Conservation (phyloP, 495 filamentous ascomycete species). For the Aspergillus coremiiformis region DNA sequence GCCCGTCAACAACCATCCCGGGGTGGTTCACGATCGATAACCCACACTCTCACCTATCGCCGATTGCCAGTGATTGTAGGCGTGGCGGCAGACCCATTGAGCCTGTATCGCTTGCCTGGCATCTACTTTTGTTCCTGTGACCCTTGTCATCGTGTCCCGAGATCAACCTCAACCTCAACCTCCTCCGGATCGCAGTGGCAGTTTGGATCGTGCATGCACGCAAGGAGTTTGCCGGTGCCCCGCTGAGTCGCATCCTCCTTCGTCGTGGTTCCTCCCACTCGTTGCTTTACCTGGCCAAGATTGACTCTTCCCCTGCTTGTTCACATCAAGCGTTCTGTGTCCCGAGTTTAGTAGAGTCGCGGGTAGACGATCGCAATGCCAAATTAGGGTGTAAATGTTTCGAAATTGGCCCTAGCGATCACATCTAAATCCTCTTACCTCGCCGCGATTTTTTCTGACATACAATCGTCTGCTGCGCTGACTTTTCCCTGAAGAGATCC, state of each 20-base stretch:
- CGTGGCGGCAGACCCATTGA: constrained; percentile 6
- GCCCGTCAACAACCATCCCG: neutral
- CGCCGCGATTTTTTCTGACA: constrained; percentile 8
- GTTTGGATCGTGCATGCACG: constrained; percentile 13
- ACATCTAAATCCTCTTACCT: constrained; percentile 13
- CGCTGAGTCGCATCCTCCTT: constrained; percentile 10
- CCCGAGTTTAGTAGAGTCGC: constrained; percentile 18
- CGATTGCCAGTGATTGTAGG: neutral
- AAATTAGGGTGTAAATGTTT: constrained; percentile 29
- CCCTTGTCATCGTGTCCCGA: neutral
- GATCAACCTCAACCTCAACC: neutral
- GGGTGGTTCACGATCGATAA: constrained; percentile 5
- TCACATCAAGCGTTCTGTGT: constrained; percentile 9
- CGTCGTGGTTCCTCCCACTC: neutral
- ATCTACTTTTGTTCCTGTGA: constrained; percentile 1
- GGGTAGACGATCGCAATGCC: constrained; percentile 34
- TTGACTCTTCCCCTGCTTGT: constrained; percentile 1
- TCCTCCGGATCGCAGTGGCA: neutral
- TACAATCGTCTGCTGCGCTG: constrained; percentile 5
- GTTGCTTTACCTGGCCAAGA: constrained; percentile 4
- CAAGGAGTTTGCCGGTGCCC: constrained; percentile 18
- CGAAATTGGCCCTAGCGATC: constrained; percentile 23
- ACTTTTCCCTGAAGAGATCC: neutral
- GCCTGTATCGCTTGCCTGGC: constrained; percentile 10
- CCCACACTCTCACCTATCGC: constrained; percentile 6